Conservation (phyloP, 306 rosid genomes). For the Arachis hypogaea region DNA sequence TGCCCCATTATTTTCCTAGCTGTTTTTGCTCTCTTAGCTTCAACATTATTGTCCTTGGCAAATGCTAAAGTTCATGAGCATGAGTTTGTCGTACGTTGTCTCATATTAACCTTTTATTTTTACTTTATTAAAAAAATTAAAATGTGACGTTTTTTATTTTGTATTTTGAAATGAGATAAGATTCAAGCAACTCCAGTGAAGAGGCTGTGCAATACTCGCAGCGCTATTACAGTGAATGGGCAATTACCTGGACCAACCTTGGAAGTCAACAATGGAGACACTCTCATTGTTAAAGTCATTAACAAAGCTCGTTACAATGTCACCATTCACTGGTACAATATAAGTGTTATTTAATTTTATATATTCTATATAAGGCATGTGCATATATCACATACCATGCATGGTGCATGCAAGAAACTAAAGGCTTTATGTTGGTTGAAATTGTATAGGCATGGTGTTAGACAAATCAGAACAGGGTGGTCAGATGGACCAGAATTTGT, state of each 20-base stretch:
- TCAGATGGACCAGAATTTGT: constrained; percentile 97
- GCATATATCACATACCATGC: neutral
- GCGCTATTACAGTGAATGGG: constrained; percentile 83
- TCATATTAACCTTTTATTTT: neutral
- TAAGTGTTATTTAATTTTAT: neutral
- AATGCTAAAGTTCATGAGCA: constrained; percentile 64
- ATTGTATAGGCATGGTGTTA: constrained; percentile 76
- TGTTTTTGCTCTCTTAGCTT: constrained; percentile 60
- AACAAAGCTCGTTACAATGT: constrained; percentile 88
- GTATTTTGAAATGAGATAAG: too few relatives aligned
- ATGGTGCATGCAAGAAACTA: constrained; percentile 23
- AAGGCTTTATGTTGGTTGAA: too few relatives aligned
- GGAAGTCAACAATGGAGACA: constrained; percentile 83
- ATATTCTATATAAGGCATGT: too few relatives aligned
- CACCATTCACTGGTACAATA: constrained; percentile 82
- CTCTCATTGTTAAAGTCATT: constrained; percentile 72
- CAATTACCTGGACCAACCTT: constrained; percentile 90
- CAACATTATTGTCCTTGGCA: constrained; percentile 56
- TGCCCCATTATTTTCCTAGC: constrained; percentile 36
- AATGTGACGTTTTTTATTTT: too few relatives aligned
- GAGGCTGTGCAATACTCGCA: constrained; percentile 97
- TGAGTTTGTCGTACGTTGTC: constrained; percentile 69
- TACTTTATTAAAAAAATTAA: too few relatives aligned
- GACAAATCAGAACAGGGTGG: constrained; percentile 92
- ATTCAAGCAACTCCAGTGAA: constrained; percentile 90